Base-by-base conservation (phyloP, 1,139 yeast species). In the Sugiyamaella pinicola region DNA sequence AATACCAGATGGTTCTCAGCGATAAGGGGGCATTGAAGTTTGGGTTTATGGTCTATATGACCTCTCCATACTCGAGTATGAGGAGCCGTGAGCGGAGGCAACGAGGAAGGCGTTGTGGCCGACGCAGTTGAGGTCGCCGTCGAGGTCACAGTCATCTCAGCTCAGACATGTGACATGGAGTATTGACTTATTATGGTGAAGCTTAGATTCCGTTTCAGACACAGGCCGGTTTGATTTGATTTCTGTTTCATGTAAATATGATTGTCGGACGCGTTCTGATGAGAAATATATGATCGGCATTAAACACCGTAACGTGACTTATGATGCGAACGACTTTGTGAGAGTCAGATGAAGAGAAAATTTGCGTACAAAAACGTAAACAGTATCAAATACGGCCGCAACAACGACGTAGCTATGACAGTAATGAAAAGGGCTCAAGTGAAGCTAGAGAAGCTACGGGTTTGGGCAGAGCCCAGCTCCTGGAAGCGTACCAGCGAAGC, bases 51-150 rank as follows among this genome's bases (percentile, higher is more conserved):
- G 10, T 41, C 43, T n/a, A 49, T 49, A 12, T 49, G 13, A 2
- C 48, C 48, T 9, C 33, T 49, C 52, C 48, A 49, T 9, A 43
- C 39, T 29, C 28, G 17, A 12, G 44, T 19, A 18, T 39, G 38
- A 37, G 49, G 37, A 6, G 15, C 9, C 12, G 38, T 4, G 26
- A 15, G n/a, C 12, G 47, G 3, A 7, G 13, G 29, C 5, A 24
- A 22, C 17, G 42, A 31, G 9, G 17, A 31, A 13, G 35, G 19
- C 28, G 35, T 22, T 2, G 24, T 17, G 3, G 49, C 22, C 12
- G 26, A 5, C 7, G 42, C 35, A 9, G 42, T 12, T 9, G 35
- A 8, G 2, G 46, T 38, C 13, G 42, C 19, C 42, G 28, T 38
- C 28, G 28, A 2, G 5, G 24, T 38, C 18, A 24, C 19, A 24